Percentiles rank a stretch among this genome's conserved stretches.
These are phyloP conservation scores for Cyclostephanos invisitatus DNA, from an alignment of 108 stramenopile genomes.

Conservation along the genomic window DNA sequence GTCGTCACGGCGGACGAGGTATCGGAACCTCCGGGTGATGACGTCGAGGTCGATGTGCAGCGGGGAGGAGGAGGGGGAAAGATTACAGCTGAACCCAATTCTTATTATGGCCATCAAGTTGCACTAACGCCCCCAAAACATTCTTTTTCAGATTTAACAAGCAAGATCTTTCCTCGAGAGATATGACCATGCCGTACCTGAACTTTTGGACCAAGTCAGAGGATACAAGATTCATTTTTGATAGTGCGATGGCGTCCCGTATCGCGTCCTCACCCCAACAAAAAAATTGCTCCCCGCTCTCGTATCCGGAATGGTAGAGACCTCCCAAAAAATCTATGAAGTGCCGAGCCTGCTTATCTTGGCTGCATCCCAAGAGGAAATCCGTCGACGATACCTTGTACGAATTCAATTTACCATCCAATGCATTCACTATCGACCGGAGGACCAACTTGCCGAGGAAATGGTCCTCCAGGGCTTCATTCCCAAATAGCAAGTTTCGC, in stretches of 20 bases:
- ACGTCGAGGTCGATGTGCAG: no score
- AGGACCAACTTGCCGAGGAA: constrained; percentile 76
- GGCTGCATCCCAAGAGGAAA: not conserved
- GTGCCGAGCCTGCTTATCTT: constrained; percentile 3
- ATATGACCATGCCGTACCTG: constrained; percentile 51
- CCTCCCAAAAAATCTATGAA: constrained; percentile 20
- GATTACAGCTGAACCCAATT: no score
- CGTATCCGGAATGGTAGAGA: not conserved
- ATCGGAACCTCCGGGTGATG: no score
- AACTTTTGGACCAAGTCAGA: constrained; percentile 34
- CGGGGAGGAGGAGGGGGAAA: no score
- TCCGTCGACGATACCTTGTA: constrained; percentile 22
- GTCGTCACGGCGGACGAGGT: no score
- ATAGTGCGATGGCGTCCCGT: constrained; percentile 20
- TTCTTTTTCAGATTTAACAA: constrained; percentile 31
- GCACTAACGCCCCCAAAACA: constrained; percentile 10
- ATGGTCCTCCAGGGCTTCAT: constrained; percentile 55
- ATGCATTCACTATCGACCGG: constrained; percentile 48
- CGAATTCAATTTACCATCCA: constrained; percentile 35
- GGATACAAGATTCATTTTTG: constrained; percentile 6
- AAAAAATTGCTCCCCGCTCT: constrained; percentile 15
- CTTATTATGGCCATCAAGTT: no score
- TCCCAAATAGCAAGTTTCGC: constrained; percentile 24
- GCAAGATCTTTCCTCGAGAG: constrained; percentile 58
- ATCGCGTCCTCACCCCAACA: constrained; percentile 31